Base-by-base conservation (phyloP, 352 stramenopile genomes). In the Pythium volutum region DNA sequence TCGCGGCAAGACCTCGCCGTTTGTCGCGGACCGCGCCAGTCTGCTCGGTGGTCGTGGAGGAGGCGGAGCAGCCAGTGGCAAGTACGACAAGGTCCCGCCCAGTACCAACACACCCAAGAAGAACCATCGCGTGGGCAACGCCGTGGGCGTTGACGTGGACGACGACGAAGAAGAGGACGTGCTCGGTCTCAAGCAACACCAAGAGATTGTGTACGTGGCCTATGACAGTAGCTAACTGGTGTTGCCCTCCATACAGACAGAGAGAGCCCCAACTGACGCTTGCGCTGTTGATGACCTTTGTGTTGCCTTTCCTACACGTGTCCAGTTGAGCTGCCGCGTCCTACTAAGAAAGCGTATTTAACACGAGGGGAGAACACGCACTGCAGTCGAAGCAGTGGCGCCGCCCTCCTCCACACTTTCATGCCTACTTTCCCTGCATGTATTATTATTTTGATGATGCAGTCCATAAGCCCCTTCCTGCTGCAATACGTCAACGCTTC, bases 21-120 rank as follows among this genome's bases (percentile, higher is more conserved):
- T 77, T 55, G 64, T 74, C 10, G 65, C 74, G 27, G 81, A 89
- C 57, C 69, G 70, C 4, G 78, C 81, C 57, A 81, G 77, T 18
- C 38, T 88, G 16, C 63, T 90, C 2, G 59, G 10, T 46, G 55
- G 51, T 29, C n/a, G n/a, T n/a, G n/a, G n/a, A n/a, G n/a, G n/a
- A n/a, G n/a, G n/a, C n/a, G n/a, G n/a, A n/a, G 62, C 34, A 7
- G 34, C 25, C 25, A 59, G 38, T 22, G 36, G n/a, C 33, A 33
- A 62, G 22, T 56, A 64, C 12, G 23, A n/a, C n/a, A 26, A 56
- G 46, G n/a, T n/a, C n/a, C n/a, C n/a, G n/a, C 20, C 33, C 4
- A 9, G 39, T 22, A 36, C 8, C 31, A 36, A 36, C n/a, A 53
- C n/a, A n/a, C 34, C 25, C 31, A 59, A 39, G 59, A 60, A 69